Percentiles rank a stretch among this genome's conserved stretches.
Evolutionary conservation across 2,329 filamentous ascomycete genomes (phyloP).

Genomic region (Shiraia sp.): DNA sequence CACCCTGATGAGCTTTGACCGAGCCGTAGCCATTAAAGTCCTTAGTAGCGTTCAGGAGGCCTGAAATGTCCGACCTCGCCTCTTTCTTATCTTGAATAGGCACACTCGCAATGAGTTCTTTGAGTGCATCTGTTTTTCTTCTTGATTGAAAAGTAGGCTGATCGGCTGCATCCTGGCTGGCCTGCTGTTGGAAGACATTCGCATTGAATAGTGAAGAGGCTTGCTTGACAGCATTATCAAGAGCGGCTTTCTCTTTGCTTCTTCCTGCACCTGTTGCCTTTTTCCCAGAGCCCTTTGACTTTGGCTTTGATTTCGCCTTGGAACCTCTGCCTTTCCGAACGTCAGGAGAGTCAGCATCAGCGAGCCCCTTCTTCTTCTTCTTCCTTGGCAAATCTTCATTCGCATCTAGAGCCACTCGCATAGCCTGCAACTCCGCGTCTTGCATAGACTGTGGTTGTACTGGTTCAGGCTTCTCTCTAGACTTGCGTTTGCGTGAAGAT

Average conservation of each 20-base stretch:
- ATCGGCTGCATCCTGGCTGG: constrained; percentile 19
- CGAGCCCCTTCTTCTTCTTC: constrained; percentile 21
- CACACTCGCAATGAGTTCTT: constrained; percentile 46
- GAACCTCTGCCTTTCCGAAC: constrained; percentile 4
- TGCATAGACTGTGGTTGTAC: constrained; percentile 16
- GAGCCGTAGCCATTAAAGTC: constrained; percentile 47
- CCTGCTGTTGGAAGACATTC: constrained; percentile 41
- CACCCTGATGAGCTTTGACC: constrained; percentile 38
- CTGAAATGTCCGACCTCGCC: constrained; percentile 41
- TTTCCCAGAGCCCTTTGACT: constrained; percentile 6
- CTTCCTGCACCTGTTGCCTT: constrained; percentile 6
- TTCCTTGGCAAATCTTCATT: constrained; percentile 22
- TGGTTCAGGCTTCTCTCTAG: constrained; percentile 19
- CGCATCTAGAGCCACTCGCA: constrained; percentile 37
- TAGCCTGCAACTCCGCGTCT: constrained; percentile 33
- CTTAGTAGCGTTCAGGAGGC: constrained; percentile 45
- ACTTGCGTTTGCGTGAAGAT: constrained; percentile 16
- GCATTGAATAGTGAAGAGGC: constrained; percentile 29
- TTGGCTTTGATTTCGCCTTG: constrained; percentile 9
- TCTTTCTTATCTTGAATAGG: constrained; percentile 41
- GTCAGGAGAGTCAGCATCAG: constrained; percentile 3
- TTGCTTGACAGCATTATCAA: constrained; percentile 20
- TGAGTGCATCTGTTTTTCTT: constrained; percentile 43
- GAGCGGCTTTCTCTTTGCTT: constrained; percentile 23
- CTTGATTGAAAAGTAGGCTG: constrained; percentile 28